Evolutionary conservation across 805 yeast genomes (phyloP).

Genomic region (Ogataea degrootiae): DNA sequence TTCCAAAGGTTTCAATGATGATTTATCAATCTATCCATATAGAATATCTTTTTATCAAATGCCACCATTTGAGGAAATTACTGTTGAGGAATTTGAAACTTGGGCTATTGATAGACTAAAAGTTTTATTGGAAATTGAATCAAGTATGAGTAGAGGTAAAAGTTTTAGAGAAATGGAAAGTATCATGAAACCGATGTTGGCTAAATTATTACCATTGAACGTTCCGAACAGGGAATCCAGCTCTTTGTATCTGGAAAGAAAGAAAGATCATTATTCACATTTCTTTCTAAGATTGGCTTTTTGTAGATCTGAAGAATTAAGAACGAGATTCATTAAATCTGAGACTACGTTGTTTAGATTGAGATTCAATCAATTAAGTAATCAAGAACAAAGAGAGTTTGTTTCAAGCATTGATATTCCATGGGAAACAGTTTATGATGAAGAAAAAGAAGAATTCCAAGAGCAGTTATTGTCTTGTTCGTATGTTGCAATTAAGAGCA

Average conservation of each 20-base stretch:
- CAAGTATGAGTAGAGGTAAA: slow-evolving; percentile 61
- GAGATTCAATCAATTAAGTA: slow-evolving; percentile 60
- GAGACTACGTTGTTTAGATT: slow-evolving; percentile 73
- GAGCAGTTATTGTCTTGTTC: slow-evolving; percentile 53
- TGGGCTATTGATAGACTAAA: slow-evolving; percentile 94
- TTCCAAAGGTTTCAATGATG: slow-evolving; percentile 25
- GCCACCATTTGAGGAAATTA: slow-evolving; percentile 83
- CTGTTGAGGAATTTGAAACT: slow-evolving; percentile 85
- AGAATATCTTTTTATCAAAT: slow-evolving; percentile 68
- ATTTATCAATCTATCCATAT: slow-evolving; percentile 37
- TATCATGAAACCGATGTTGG: slow-evolving; percentile 59
- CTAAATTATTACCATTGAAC: slow-evolving; percentile 61
- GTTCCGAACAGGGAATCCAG: slow-evolving; percentile 37
- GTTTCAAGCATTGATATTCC: slow-evolving; percentile 61
- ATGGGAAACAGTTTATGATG: slow-evolving; percentile 62
- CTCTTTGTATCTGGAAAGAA: slow-evolving; percentile 52
- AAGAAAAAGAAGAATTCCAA: slow-evolving; percentile 51
- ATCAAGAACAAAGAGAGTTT: slow-evolving; percentile 65
- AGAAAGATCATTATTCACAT: slow-evolving; percentile 90
- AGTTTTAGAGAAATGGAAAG: slow-evolving; percentile 59
- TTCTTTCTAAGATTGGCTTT: slow-evolving; percentile 84
- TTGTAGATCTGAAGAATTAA: slow-evolving; percentile 78
- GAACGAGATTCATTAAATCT: slow-evolving; percentile 71
- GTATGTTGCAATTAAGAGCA: slow-evolving; percentile 36
- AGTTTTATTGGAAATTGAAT: slow-evolving; percentile 79